phyloP scores from a whole-genome alignment of 257 asterid species.

The Petunia axillaris region DNA sequence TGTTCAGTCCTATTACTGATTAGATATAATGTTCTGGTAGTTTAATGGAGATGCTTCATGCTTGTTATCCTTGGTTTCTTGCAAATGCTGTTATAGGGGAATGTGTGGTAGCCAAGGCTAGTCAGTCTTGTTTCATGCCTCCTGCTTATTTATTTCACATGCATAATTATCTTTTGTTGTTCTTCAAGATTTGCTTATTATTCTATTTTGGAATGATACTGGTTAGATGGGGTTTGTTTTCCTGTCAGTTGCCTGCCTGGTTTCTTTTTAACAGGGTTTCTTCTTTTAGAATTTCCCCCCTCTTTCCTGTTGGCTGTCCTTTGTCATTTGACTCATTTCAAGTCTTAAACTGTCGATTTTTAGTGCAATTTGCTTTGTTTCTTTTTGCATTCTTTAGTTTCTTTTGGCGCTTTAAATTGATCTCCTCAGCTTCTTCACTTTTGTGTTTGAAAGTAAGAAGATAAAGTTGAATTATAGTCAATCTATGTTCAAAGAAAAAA shows the following conservation, averaged over 20 bases:
- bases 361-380: conserved; percentile 9
- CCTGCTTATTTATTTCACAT: neutral
- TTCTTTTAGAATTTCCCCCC: conserved; percentile 2
- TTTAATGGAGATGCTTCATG: neutral
- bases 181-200: conserved; percentile 8
- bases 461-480: neutral
- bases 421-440: neutral
- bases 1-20: conserved; percentile 10
- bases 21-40: neutral
- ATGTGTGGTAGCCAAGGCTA: neutral
- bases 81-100: conserved; percentile 17
- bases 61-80: conserved; percentile 17
- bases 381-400: neutral
- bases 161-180: conserved; percentile 2
- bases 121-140: conserved; percentile 11
- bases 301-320: conserved; percentile 7
- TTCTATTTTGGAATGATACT: neutral
- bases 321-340: conserved; percentile 8
- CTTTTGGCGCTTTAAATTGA: conserved; percentile 8
- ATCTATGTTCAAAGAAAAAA: neutral
- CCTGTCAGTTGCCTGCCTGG: neutral
- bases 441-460: conserved; percentile 15
- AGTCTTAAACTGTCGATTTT: neutral
- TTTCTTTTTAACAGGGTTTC: conserved; percentile 23
- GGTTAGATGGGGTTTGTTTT: neutral